phyloP scores from a whole-genome alignment of 148 eudicot genomes.

The Agrostemma githago region DNA sequence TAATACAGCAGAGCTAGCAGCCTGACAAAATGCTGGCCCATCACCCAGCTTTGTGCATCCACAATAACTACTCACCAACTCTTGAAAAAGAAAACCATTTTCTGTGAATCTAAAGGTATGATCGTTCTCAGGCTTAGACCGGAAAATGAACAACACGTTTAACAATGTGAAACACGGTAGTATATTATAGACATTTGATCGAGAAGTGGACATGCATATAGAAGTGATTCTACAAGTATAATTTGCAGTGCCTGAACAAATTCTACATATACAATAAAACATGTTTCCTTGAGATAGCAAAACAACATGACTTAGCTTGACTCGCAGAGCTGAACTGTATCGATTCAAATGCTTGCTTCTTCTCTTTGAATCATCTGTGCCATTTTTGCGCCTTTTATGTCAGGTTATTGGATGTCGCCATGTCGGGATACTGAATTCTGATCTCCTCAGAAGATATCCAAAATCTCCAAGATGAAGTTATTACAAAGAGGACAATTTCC shows the following conservation, averaged over 20 bases:
- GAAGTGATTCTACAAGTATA: constrained; percentile 5
- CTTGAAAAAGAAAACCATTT: too few relatives aligned
- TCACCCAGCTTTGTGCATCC: background rate
- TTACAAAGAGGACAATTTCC: constrained; percentile 85
- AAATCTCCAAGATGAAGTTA: constrained; percentile 64
- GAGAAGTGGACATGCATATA: constrained; percentile 11
- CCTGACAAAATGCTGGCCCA: constrained; percentile 5
- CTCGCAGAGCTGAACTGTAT: constrained; percentile 3
- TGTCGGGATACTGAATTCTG: background rate
- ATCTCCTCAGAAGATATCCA: constrained; percentile 54
- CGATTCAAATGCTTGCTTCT: background rate
- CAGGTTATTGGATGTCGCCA: background rate
- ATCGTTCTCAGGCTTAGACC: background rate
- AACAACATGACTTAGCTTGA: constrained; percentile 4
- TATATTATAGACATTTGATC: constrained; percentile 12
- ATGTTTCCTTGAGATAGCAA: constrained; percentile 8
- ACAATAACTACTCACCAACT: too few relatives aligned
- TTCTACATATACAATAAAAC: constrained; percentile 20
- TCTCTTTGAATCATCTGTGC: background rate
- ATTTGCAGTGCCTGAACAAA: constrained; percentile 11
- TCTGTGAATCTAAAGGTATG: background rate
- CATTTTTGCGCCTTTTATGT: background rate
- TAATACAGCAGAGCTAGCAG: too few relatives aligned
- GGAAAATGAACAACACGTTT: background rate
- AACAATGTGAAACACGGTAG: background rate